A percentile compares a stretch with the other conserved stretches of the same genome.
Evolutionary conservation across 2,329 filamentous ascomycete species (phyloP).

Genomic region (Claviceps humidiphila): DNA sequence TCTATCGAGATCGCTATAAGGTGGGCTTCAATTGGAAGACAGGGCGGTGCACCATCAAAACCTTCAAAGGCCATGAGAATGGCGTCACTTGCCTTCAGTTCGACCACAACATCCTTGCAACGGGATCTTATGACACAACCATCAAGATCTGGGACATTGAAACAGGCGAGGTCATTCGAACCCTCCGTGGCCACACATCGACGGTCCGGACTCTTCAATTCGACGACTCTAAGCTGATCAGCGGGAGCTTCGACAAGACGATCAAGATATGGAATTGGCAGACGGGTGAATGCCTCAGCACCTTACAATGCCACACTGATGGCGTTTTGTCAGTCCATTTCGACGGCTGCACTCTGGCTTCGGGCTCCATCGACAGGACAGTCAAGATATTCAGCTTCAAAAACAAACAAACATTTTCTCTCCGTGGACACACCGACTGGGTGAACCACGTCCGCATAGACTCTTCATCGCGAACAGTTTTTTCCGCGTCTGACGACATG

Average conservation of each 20-base stretch:
- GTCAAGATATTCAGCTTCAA: conserved; percentile 90
- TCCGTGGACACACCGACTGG: conserved; percentile 84
- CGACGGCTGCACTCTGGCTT: conserved; percentile 70
- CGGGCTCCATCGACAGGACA: conserved; percentile 77
- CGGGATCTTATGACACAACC: conserved; percentile 87
- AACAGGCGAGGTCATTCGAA: conserved; percentile 75
- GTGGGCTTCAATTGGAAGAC: conserved; percentile 98
- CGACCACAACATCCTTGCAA: conserved; percentile 81
- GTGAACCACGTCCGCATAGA: conserved; percentile 94
- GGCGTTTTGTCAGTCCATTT: conserved; percentile 85
- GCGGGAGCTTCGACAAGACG: conserved; percentile 74
- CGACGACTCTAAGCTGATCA: conserved; percentile 82
- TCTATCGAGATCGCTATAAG: conserved; percentile 90
- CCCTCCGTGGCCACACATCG: conserved; percentile 65
- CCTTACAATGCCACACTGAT: conserved; percentile 62
- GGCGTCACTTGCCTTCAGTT: conserved; percentile 47
- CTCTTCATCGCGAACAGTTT: conserved; percentile 64
- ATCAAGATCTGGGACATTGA: conserved; percentile 96
- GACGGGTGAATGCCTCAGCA: conserved; percentile 75
- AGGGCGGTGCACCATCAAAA: conserved; percentile 71
- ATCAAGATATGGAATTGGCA: conserved; percentile 96
- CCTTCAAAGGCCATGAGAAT: conserved; percentile 76
- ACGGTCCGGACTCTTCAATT: conserved; percentile 87
- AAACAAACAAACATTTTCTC: conserved; percentile 63
- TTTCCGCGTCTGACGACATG: conserved; percentile 89